Conservation (phyloP, 164 flowering plant species). For the Macadamia integrifolia region DNA sequence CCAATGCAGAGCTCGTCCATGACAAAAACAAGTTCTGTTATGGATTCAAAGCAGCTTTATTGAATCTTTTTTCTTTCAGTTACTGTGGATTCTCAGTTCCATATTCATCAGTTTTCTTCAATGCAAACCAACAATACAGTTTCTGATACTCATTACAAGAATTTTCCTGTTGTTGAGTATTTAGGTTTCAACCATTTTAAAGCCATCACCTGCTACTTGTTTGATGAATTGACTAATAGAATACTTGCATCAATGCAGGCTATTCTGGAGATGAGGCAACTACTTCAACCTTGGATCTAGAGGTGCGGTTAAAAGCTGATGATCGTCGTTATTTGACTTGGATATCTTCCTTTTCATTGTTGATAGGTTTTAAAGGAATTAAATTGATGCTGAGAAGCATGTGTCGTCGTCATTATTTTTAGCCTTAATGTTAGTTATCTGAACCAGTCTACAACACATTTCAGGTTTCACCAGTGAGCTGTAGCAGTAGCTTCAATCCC, state of each 20-base stretch:
- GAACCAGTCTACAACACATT: neutral
- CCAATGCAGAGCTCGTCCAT: too few species aligned
- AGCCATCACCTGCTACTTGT: neutral
- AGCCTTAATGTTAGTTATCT: constrained; percentile 4
- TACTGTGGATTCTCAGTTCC: too few species aligned
- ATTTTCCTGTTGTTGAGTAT: too few species aligned
- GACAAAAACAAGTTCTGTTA: too few species aligned
- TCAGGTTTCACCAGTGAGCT: constrained; percentile 93
- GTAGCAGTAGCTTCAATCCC: constrained; percentile 68
- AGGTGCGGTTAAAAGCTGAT: constrained; percentile 93
- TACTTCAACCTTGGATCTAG: constrained; percentile 56
- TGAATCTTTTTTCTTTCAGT: too few species aligned
- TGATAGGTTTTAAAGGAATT: constrained; percentile 80
- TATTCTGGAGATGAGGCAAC: constrained; percentile 85
- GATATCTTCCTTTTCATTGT: constrained; percentile 74
- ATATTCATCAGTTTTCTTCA: too few species aligned
- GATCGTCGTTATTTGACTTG: constrained; percentile 81
- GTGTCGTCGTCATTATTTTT: neutral
- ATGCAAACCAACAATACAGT: too few species aligned
- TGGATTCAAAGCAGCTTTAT: too few species aligned
- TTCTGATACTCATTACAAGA: too few species aligned
- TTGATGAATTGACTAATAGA: neutral
- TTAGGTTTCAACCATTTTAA: too few species aligned
- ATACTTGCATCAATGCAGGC: constrained; percentile 37
- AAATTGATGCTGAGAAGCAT: too few species aligned